A percentile compares a stretch with the other conserved stretches of the same genome.
These are phyloP conservation scores for Globisporangium sylvaticum DNA, from an alignment of 352 stramenopile genomes.

Conservation along the genomic window DNA sequence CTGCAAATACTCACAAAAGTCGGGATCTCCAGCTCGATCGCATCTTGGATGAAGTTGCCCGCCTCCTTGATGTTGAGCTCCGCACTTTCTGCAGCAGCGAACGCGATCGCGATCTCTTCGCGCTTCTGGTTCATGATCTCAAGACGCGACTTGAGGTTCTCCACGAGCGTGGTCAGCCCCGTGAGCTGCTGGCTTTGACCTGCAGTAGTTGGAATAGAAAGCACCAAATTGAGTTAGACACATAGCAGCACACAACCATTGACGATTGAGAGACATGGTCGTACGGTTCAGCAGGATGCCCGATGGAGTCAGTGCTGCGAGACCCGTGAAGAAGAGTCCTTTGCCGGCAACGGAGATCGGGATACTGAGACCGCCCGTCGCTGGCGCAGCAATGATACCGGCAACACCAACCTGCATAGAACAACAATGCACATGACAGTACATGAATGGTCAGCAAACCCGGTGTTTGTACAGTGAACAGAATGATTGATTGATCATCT, in stretches of 20 bases:
- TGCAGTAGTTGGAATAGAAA: slow-evolving; percentile 14
- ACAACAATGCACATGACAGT: not conserved
- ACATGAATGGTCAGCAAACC: not conserved
- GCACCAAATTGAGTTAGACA: not conserved
- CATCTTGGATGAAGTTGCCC: slow-evolving; percentile 75
- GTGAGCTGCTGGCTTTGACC: slow-evolving; percentile 80
- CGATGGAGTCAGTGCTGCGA: slow-evolving; percentile 76
- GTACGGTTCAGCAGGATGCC: slow-evolving; percentile 84
- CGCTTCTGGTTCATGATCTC: slow-evolving; percentile 86
- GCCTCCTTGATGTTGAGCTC: slow-evolving; percentile 84
- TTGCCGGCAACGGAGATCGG: slow-evolving; percentile 83
- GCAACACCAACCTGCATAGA: slow-evolving; percentile 54
- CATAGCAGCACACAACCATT: not conserved
- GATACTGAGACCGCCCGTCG: slow-evolving; percentile 75
- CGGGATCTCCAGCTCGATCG: slow-evolving; percentile 72
- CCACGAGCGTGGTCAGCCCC: slow-evolving; percentile 66
- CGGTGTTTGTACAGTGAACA: not conserved
- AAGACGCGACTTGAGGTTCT: slow-evolving; percentile 78
- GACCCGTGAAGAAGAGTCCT: slow-evolving; percentile 76
- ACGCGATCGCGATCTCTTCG: slow-evolving; percentile 68
- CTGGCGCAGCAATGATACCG: slow-evolving; percentile 68
- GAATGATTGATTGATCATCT: not conserved
- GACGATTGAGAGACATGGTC: slow-evolving; percentile 8
- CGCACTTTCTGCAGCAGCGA: slow-evolving; percentile 62
- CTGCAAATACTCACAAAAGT: slow-evolving; percentile 12